Base-by-base conservation (phyloP, 441 rosid genomes). In the Populus trichocarpa region DNA sequence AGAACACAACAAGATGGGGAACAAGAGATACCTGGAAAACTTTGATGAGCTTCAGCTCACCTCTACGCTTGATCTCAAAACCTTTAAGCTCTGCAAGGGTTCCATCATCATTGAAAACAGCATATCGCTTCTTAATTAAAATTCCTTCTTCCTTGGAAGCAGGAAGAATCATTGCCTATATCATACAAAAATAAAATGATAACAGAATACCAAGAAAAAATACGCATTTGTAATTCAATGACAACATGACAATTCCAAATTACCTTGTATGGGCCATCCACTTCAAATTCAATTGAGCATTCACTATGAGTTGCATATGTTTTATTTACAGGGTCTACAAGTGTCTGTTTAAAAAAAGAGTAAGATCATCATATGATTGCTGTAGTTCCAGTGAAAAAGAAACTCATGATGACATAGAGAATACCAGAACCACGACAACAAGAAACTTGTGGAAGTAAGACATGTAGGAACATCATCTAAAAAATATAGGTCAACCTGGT, bases 261-360 rank as follows among this genome's bases (percentile, higher is more conserved):
- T 91, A 94, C 99, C 99, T 96, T 96, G 91, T 96, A 96, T 53
- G 98, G 98, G 79, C 99, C 99, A 89, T 96, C 99, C 81, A 96
- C 99, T 90, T 96, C 99, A 86, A 96, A 96, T 85, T 96, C 98
- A 83, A 96, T 96, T 72, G 99, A 96, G 88, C 99, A 96, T 88
- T 96, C 99, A 75, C 98, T 96, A 74, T 88, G 96, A 61, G 92
- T 90, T 81, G 86, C 79, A 81, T 96, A 96, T 69, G 88, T 89
- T 86, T 94, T 96, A 80, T 83, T 85, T 83, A 92, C 74, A 69
- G 96, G 94, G 88, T 96, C 97, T 40, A 78, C 83, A 32, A 96
- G 98, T 35, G 97, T 94, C 99, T 96, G 89, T 75, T 70, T 72
- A 78, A 82, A 82, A 83, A 73, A 36, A 67, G 26, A 76, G 77